phyloP scores from a whole-genome alignment of 139 green algal genomes.

The Chlamydomonas sphaeroides region DNA sequence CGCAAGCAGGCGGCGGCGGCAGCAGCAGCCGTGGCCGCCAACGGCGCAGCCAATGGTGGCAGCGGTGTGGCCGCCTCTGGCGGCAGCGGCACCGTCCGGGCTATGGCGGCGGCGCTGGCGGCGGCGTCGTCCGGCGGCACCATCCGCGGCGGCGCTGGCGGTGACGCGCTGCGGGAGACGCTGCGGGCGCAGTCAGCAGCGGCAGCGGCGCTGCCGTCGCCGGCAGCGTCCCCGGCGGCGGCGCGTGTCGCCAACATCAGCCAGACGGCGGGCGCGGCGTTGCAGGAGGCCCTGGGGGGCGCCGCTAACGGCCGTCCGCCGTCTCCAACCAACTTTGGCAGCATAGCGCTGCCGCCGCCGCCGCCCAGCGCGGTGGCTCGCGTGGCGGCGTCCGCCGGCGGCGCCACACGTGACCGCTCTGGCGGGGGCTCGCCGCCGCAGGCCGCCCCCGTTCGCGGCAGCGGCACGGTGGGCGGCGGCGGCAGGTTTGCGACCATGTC shows the following conservation, averaged over 20 bases:
- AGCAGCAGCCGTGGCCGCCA: neutral
- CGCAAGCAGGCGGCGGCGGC: neutral
- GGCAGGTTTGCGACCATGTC: conserved; percentile 31
- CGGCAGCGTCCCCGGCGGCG: neutral
- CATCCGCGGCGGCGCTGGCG: neutral
- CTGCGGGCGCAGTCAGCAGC: no score
- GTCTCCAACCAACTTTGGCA: neutral
- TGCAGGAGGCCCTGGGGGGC: conserved; percentile 32
- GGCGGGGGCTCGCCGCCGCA: no score
- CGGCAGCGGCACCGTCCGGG: conserved; percentile 8
- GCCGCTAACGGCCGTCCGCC: neutral
- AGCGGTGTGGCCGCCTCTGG: neutral
- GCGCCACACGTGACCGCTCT: no score
- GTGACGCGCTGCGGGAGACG: conserved; percentile 20
- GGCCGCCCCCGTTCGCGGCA: neutral
- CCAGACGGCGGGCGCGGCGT: conserved; percentile 8
- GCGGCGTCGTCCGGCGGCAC: neutral
- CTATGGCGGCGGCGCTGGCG: neutral
- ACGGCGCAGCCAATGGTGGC: conserved; percentile 1
- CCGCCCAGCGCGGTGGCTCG: neutral
- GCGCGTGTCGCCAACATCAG: neutral
- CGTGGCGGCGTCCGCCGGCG: no score
- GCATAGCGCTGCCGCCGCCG: neutral
- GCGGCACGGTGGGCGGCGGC: neutral
- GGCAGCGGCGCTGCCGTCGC: neutral